These are phyloP conservation scores for Arthrobotrys sinensis DNA, from an alignment of 2,329 filamentous ascomycete genomes.

Conservation along the genomic window DNA sequence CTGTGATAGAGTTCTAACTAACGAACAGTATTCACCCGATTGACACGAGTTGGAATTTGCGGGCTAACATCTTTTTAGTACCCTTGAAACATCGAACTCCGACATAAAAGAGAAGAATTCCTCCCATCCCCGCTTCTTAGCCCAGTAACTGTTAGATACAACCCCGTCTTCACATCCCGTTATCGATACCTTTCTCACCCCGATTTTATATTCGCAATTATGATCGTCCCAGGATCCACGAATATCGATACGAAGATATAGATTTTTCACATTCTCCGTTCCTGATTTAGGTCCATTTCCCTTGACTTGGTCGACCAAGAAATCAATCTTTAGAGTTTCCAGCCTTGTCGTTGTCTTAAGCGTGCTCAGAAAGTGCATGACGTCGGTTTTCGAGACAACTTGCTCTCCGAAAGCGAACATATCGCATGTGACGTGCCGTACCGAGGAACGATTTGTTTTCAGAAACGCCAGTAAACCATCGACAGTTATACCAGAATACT, in stretches of 20 bases:
- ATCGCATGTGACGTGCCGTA: constrained; percentile 37
- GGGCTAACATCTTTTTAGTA: neutral
- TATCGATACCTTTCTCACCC: constrained; percentile 31
- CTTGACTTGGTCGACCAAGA: constrained; percentile 13
- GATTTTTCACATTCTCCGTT: neutral
- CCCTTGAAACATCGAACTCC: constrained; percentile 8
- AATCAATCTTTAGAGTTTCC: constrained; percentile 37
- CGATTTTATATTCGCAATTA: constrained; percentile 42
- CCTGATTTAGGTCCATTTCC: neutral
- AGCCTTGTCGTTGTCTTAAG: constrained; percentile 24
- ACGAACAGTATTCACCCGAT: too few species aligned
- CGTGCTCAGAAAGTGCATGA: constrained; percentile 26
- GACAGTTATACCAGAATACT: constrained; percentile 30
- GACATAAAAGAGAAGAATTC: constrained; percentile 34
- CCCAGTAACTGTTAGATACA: constrained; percentile 28
- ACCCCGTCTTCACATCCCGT: constrained; percentile 15
- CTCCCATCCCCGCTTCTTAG: constrained; percentile 38
- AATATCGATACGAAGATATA: constrained; percentile 39
- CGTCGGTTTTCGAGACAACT: constrained; percentile 25
- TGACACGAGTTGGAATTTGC: too few species aligned
- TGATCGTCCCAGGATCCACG: constrained; percentile 13
- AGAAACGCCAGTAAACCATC: constrained; percentile 30
- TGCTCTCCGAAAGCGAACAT: constrained; percentile 37
- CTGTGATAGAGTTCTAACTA: too few species aligned
- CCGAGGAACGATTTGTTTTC: constrained; percentile 19